These are phyloP conservation scores for Saturnispora sanitii DNA, from an alignment of 805 yeast genomes.

Conservation along the genomic window DNA sequence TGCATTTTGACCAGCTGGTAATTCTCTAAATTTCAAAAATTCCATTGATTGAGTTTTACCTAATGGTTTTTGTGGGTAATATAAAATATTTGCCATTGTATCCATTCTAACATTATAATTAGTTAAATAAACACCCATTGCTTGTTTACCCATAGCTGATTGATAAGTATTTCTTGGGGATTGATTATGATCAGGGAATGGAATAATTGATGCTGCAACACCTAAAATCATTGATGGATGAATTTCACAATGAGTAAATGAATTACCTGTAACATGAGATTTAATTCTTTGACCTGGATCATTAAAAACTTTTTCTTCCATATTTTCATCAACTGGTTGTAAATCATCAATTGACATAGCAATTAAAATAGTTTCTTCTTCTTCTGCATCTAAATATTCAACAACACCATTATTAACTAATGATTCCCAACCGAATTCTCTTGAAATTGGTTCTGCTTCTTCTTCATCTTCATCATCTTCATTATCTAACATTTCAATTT, in stretches of 20 bases:
- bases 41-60: slow-evolving; percentile 99
- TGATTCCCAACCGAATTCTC: slow-evolving; percentile 70
- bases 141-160: slow-evolving; percentile 99
- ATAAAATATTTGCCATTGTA: slow-evolving; percentile 96
- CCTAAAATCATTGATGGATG: slow-evolving; percentile 99
- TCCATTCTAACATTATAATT: slow-evolving; percentile 97
- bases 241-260: slow-evolving; percentile 97
- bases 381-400: slow-evolving; percentile 97
- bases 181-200: slow-evolving; percentile 99
- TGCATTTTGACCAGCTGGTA: slow-evolving; percentile 99
- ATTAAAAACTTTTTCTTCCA: slow-evolving; percentile 26
- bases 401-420: slow-evolving; percentile 79
- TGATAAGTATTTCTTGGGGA: slow-evolving; percentile 99
- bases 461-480: slow-evolving; percentile 39
- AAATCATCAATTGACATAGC: slow-evolving; percentile 98
- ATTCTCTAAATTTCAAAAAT: slow-evolving; percentile 89
- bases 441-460: slow-evolving; percentile 32
- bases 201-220: slow-evolving; percentile 97
- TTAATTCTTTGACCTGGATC: slow-evolving; percentile 85
- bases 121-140: slow-evolving; percentile 97
- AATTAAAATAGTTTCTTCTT: slow-evolving; percentile 96
- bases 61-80: slow-evolving; percentile 95
- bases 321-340: slow-evolving; percentile 40
- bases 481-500: slow-evolving; percentile 47
- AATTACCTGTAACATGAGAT: slow-evolving; percentile 42